These are phyloP conservation scores for Cicer chorassanicum DNA, from an alignment of 306 rosid genomes.

Conservation along the genomic window DNA sequence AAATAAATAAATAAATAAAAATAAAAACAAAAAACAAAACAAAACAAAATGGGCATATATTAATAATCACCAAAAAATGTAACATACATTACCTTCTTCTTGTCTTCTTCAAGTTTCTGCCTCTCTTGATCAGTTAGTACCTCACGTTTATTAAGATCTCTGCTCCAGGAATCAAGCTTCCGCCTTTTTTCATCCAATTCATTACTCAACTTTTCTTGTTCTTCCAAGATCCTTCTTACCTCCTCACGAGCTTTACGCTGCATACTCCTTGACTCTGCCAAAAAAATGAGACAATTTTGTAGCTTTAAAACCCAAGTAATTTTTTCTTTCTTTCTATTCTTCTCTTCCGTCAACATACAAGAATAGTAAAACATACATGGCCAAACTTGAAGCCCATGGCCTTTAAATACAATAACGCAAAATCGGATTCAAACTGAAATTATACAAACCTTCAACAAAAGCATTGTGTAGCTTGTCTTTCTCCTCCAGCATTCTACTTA, in stretches of 20 bases:
- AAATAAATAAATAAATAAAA: too few species aligned
- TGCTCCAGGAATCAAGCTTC: constrained; percentile 82
- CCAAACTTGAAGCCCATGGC: constrained; percentile 1
- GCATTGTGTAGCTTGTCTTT: constrained; percentile 67
- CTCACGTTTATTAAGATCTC: constrained; percentile 80
- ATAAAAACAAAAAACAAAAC: too few species aligned
- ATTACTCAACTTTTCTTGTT: constrained; percentile 71
- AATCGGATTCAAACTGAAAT: neutral
- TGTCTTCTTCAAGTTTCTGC: constrained; percentile 83
- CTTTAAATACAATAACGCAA: neutral
- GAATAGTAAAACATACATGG: neutral
- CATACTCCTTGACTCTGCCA: constrained; percentile 72
- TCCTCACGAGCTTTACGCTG: constrained; percentile 68
- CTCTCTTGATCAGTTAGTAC: constrained; percentile 80
- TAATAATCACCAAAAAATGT: neutral
- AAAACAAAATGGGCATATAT: too few species aligned
- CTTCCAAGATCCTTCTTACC: constrained; percentile 68
- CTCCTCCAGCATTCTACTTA: constrained; percentile 76
- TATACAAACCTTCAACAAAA: constrained; percentile 13
- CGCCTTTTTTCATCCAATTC: constrained; percentile 75
- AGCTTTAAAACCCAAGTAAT: constrained; percentile 2
- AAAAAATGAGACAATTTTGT: constrained; percentile 22
- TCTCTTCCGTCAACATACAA: constrained; percentile 9
- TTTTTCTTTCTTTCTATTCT: neutral
- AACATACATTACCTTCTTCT: constrained; percentile 61